Base-by-base conservation (phyloP, 2,329 filamentous ascomycete species). In the Ceratocystis huliohia region DNA sequence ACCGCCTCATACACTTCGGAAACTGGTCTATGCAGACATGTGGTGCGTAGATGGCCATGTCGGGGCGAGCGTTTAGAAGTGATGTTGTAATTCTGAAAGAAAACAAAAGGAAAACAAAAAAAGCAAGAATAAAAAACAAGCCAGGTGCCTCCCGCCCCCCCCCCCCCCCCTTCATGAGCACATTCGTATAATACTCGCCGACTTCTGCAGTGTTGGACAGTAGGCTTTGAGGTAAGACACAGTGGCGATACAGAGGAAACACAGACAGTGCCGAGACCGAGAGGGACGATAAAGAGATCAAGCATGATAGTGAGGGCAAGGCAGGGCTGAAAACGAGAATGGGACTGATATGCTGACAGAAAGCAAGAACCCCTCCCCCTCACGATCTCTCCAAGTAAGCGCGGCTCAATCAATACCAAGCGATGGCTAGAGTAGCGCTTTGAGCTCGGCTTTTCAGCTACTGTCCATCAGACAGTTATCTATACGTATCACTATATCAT, bases 231-330 rank as follows among this genome's bases (percentile, higher is more conserved):
- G 4, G 48, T 53, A 53, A 53, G 20, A 8, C 20, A 53, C 48
- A 53, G 48, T 53, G 48, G 48, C 48, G 15, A 53, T 17, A 53
- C 20, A 25, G 48, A 53, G 48, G 48, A 53, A 25, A 53, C 48
- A 53, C 48, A 28, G 48, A 53, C 20, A 53, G 48, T 53, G 48
- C 48, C 48, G 48, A 53, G 48, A 25, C 48, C 48, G 48, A 53
- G 48, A 20, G 20, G 22, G 48, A 15, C 48, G 8, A 10, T 53
- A 13, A 15, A 53, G 20, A 28, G 25, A 8, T 41, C 8, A 41
- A 13, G 20, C n/a, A 20, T 25, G 25, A 15, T 5, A 20, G 3
- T 25, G 20, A 25, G 20, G 20, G 48, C 8, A 20, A 53, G 10
- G 13, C 48, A 53, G 5, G 8, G 37, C 8, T 41, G 37, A 10